Conservation (phyloP, 2,329 filamentous ascomycete species). For the Neocatenulostroma microsporum region DNA sequence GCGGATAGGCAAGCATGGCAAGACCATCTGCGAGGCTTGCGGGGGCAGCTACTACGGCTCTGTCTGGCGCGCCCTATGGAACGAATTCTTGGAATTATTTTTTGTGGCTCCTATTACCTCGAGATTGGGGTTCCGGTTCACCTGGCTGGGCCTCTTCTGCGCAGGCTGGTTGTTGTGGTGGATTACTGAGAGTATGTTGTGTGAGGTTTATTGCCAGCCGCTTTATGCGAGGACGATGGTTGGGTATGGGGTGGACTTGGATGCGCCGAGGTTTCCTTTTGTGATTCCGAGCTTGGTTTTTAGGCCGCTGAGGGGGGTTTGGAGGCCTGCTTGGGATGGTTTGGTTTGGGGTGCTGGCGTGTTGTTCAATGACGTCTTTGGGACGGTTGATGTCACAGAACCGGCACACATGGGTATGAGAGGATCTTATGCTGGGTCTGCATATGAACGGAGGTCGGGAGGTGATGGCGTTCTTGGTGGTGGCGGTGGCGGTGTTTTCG, state of each 20-base stretch:
- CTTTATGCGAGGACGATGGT: conserved; percentile 41
- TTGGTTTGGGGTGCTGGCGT: conserved; percentile 2
- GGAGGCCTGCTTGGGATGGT: conserved; percentile 25
- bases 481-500: too few relatives aligned
- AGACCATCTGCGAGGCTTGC: conserved; percentile 18
- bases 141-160: conserved; percentile 34
- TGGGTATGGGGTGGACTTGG: conserved; percentile 43
- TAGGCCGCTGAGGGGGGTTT: conserved; percentile 31
- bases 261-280: conserved; percentile 49
- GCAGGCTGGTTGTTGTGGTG: conserved; percentile 42
- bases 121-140: too few relatives aligned
- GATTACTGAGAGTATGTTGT: conserved; percentile 25
- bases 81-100: conserved; percentile 23
- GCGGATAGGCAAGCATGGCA: conserved; percentile 1
- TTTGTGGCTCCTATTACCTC: too few relatives aligned
- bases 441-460: conserved; percentile 1
- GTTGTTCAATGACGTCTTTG: not conserved
- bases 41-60: conserved; percentile 17
- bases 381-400: too few relatives aligned
- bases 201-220: conserved; percentile 43
- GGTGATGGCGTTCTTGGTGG: conserved; percentile 2
- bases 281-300: conserved; percentile 50
- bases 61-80: conserved; percentile 23
- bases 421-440: too few relatives aligned
- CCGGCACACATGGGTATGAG: too few relatives aligned